A percentile compares a stretch with the other conserved stretches of the same genome.
phyloP scores from a whole-genome alignment of 2,329 filamentous ascomycete genomes.

The Fusarium tupiense region DNA sequence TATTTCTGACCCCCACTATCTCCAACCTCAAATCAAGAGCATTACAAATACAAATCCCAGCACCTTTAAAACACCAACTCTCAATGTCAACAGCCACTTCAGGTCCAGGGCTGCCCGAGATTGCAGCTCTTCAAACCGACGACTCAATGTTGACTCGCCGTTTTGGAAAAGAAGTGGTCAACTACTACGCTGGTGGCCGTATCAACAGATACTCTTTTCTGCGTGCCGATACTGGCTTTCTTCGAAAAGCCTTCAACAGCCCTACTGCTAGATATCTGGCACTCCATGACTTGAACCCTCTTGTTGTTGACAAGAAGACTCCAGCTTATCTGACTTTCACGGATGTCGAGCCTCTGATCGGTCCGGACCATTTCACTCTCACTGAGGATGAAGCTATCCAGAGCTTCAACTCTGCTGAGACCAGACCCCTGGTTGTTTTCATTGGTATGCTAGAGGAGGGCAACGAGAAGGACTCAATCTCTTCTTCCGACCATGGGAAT shows the following conservation, averaged over 20 bases:
- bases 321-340: constrained; percentile 75
- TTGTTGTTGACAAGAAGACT: constrained; percentile 64
- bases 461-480: constrained; percentile 52
- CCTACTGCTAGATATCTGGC: constrained; percentile 77
- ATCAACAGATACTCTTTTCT: constrained; percentile 85
- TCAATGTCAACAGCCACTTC: constrained; percentile 46
- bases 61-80: constrained; percentile 5
- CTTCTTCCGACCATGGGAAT: constrained; percentile 63
- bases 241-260: constrained; percentile 72
- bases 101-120: constrained; percentile 53
- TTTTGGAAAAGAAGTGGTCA: constrained; percentile 82
- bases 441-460: constrained; percentile 79
- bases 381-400: constrained; percentile 78
- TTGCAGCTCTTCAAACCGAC: constrained; percentile 57
- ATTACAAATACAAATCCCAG: constrained; percentile 32
- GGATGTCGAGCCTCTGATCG: constrained; percentile 77
- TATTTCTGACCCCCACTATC: background rate
- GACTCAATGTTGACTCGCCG: constrained; percentile 77
- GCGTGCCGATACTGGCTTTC: constrained; percentile 74
- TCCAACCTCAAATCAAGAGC: background rate
- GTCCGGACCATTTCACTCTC: constrained; percentile 74
- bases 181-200: constrained; percentile 84
- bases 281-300: constrained; percentile 80
- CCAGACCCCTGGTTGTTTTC: constrained; percentile 80
- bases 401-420: constrained; percentile 76